These are phyloP conservation scores for Fomitopsis serialis DNA, from an alignment of 768 basidiomycete genomes.

Conservation along the genomic window DNA sequence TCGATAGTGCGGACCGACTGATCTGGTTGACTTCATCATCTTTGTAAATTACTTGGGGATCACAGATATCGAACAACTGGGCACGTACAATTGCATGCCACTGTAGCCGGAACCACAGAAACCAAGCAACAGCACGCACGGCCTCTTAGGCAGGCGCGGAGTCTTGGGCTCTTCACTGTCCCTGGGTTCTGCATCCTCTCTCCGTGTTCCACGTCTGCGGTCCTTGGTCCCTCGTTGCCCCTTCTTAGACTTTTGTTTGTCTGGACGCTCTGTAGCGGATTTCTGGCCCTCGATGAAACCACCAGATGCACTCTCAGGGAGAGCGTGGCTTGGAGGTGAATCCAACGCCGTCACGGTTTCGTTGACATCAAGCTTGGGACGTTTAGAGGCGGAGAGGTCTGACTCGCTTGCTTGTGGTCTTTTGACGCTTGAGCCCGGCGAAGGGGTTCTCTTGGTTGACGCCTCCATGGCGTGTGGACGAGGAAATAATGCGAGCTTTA, in stretches of 20 bases:
- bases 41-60: neutral
- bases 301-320: neutral
- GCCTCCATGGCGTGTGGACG: too few relatives aligned
- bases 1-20: slow-evolving; percentile 70
- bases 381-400: too few relatives aligned
- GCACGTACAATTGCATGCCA: slow-evolving; percentile 93
- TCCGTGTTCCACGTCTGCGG: slow-evolving; percentile 17
- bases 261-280: neutral
- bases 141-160: slow-evolving; percentile 72
- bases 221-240: slow-evolving; percentile 11
- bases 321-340: too few relatives aligned
- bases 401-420: too few relatives aligned
- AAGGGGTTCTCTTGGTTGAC: too few relatives aligned
- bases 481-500: too few relatives aligned
- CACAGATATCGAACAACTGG: neutral
- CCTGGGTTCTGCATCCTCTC: slow-evolving; percentile 7
- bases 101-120: slow-evolving; percentile 90
- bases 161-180: slow-evolving; percentile 31
- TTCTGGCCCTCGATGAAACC: neutral
- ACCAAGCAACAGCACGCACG: slow-evolving; percentile 79
- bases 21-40: slow-evolving; percentile 54
- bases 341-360: too few relatives aligned
- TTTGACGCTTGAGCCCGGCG: too few relatives aligned
- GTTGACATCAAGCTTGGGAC: too few relatives aligned
- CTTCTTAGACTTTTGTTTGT: neutral